phyloP scores from a whole-genome alignment of 257 asterid species.

The Sherardia arvensis region DNA sequence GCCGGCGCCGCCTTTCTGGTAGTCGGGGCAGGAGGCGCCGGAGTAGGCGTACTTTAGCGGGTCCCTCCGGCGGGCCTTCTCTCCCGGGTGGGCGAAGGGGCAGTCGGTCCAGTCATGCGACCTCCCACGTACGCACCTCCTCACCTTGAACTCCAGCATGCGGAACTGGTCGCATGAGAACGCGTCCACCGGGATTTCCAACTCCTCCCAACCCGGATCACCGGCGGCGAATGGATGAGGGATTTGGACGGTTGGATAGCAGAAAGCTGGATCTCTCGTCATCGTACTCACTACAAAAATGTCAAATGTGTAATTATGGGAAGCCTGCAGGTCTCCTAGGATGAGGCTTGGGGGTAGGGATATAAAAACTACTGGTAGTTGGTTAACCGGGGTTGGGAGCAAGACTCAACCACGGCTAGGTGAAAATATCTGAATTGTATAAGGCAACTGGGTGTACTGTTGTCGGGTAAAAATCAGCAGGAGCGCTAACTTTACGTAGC shows the following conservation, averaged over 20 bases:
- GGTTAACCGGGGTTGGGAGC: slow-evolving; percentile 32
- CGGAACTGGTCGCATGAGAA: slow-evolving; percentile 82
- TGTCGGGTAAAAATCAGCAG: slow-evolving; percentile 10
- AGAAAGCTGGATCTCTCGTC: slow-evolving; percentile 36
- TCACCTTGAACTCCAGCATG: slow-evolving; percentile 77
- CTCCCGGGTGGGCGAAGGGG: slow-evolving; percentile 88
- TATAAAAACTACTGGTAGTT: slow-evolving; percentile 42
- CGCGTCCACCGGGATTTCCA: slow-evolving; percentile 60
- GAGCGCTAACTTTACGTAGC: slow-evolving; percentile 25
- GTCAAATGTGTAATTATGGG: background rate
- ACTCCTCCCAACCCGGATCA: slow-evolving; percentile 30
- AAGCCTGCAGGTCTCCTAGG: background rate
- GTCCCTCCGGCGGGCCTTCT: slow-evolving; percentile 86
- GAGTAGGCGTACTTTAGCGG: slow-evolving; percentile 63
- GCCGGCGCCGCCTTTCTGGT: slow-evolving; percentile 49
- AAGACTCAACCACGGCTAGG: slow-evolving; percentile 28
- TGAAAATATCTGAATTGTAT: slow-evolving; percentile 22
- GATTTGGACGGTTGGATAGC: slow-evolving; percentile 66
- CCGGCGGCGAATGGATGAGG: slow-evolving; percentile 36
- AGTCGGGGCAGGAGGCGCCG: slow-evolving; percentile 74
- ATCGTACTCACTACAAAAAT: slow-evolving; percentile 12
- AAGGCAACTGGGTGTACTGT: slow-evolving; percentile 7
- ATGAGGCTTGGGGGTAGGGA: slow-evolving; percentile 5
- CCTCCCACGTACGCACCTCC: slow-evolving; percentile 56
- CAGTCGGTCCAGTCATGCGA: slow-evolving; percentile 96